Base-by-base conservation (phyloP, 2,329 filamentous ascomycete genomes). In the Dichotomopilus funicola region DNA sequence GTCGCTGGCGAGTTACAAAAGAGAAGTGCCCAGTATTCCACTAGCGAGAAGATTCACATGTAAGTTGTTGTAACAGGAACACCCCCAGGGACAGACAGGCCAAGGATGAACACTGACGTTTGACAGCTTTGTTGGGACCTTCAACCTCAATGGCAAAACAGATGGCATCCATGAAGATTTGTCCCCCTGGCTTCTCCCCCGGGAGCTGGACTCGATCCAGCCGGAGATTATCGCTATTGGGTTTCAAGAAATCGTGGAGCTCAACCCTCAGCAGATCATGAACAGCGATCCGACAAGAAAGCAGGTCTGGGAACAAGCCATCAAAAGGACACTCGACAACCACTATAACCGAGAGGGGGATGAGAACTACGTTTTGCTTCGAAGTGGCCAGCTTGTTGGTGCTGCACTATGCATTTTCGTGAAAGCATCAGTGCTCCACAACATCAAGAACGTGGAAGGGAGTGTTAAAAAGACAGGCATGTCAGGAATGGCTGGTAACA, bases 221-320 rank as follows among this genome's bases (percentile, higher is more conserved):
- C 91, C 94, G 5, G 88, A 92, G 56, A 88, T 99, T 40, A 85
- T 95, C 51, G 91, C 88, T 6, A 86, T 96, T 12, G 94, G 90
- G 0, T 97, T 99, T 65, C 94, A 99, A 68, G 94, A 99, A 71
- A 97, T 99, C 60, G 94, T 99, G n/a, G 89, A 96, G 67, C 76
- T 99, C 47, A 96, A 90, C 64, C 94, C 95, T 12, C 92, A 97
- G 69, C 94, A 99, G 67, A 97, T 99, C 66, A 96, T 99, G 91
- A 96, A 95, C 62, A 97, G 91, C 58, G 92, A 99, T 68, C 94
- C 94, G 1, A 83, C 85, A 3, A 82, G 89, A 53, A 89, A 92
- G 62, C 85, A 90, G 60, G 75, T 86, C 19, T 99, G 94, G 94
- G 94, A 99, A 68, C 74, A 79, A 52, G 86, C 88, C 4, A 91